A percentile compares a stretch with the other conserved stretches of the same genome.
These are phyloP conservation scores for Leccinum ponderosum DNA, from an alignment of 1,284 basidiomycete species.

Conservation along the genomic window DNA sequence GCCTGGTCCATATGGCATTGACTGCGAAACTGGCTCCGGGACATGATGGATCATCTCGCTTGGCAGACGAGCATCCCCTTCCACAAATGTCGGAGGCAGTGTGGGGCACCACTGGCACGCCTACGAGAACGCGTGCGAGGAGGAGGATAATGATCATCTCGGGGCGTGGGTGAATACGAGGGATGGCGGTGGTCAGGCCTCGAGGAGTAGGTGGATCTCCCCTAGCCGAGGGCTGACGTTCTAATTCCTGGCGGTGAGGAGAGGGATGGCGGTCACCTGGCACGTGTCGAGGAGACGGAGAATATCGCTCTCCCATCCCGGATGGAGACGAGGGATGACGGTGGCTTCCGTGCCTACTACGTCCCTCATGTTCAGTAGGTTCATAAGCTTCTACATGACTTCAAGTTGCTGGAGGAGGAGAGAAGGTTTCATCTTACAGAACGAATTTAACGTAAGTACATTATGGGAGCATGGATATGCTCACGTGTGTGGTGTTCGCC, in stretches of 20 bases:
- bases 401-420: too few relatives aligned
- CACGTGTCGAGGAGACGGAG: not conserved
- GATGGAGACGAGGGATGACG: not conserved
- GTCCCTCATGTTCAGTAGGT: slow-evolving; percentile 1
- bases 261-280: not conserved
- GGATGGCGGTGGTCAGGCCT: slow-evolving; percentile 13
- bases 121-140: slow-evolving; percentile 8
- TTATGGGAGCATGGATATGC: too few relatives aligned
- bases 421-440: too few relatives aligned
- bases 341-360: not conserved
- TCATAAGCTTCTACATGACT: too few relatives aligned
- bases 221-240: not conserved
- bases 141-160: slow-evolving; percentile 3
- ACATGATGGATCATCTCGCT: slow-evolving; percentile 31
- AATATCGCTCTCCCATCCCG: not conserved
- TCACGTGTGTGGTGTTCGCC: too few relatives aligned
- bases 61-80: slow-evolving; percentile 20
- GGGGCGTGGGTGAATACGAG: slow-evolving; percentile 14
- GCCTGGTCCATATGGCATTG: slow-evolving; percentile 3
- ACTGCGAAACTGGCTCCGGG: slow-evolving; percentile 16
- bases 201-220: not conserved
- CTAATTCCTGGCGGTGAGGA: not conserved
- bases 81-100: slow-evolving; percentile 12
- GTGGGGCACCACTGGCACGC: slow-evolving; percentile 11
- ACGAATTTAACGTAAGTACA: too few relatives aligned